These are phyloP conservation scores for Colletotrichum filicis DNA, from an alignment of 2,329 filamentous ascomycete species.

Conservation along the genomic window DNA sequence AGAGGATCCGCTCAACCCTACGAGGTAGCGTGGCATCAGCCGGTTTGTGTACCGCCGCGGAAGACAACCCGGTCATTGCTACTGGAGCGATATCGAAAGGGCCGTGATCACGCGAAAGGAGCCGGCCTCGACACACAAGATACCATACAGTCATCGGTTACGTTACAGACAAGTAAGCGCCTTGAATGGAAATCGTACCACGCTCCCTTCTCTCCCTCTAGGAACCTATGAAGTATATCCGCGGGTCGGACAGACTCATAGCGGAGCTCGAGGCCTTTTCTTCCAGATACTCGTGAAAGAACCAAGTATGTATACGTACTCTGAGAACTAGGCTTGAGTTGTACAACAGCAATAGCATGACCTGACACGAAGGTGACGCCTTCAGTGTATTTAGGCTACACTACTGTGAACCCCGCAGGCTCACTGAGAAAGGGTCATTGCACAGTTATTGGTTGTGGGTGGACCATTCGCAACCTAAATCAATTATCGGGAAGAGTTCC, in stretches of 20 bases:
- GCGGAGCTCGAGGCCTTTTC: background rate
- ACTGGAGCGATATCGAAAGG: background rate
- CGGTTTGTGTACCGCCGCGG: background rate
- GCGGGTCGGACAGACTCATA: background rate
- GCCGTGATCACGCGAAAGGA: background rate
- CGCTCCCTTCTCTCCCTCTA: background rate
- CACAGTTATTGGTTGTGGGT: too few species aligned
- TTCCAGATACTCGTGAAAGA: background rate
- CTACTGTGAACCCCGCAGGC: too few species aligned
- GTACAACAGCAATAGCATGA: constrained; percentile 1
- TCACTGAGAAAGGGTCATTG: background rate
- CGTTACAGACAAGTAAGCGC: background rate
- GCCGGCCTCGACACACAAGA: background rate
- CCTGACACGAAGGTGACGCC: background rate
- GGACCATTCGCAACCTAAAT: too few species aligned
- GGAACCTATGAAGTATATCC: background rate
- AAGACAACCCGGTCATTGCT: background rate
- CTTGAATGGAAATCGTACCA: background rate
- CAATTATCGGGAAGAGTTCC: too few species aligned
- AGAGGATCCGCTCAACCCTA: background rate
- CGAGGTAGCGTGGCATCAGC: background rate
- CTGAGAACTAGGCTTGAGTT: background rate
- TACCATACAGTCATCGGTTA: background rate
- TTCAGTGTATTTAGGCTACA: background rate
- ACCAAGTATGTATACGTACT: background rate